Evolutionary conservation across 225 moss, liverwort and hornwort species (phyloP), one percentile per base, ranked within the genome.

Genomic region (Sphagnum contortum): DNA sequence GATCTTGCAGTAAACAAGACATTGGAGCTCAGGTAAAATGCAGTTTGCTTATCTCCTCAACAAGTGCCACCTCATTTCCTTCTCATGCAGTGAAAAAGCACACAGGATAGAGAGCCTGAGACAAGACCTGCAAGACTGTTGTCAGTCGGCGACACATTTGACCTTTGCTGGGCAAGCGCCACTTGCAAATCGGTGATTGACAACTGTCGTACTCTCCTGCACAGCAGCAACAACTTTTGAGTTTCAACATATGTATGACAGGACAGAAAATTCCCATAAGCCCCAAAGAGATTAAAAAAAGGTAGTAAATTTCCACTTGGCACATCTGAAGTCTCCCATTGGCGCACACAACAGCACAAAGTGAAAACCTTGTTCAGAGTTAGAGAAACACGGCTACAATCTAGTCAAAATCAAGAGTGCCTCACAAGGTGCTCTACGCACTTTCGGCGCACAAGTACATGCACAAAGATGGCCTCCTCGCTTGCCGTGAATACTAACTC

Each of bases 381-480:
- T 52, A 52, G 7, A 52, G 52, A 52, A 52, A 6, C 52, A 52
- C 2, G 2, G 9, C 52, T 52, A 9, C 52, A 52, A 52, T 6
- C 82, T 76, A 75, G 79, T 77, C 79, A 48, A 68, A 75, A 79
- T 78, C 52, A 74, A 79, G 83, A 77, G 75, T 80, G 85, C 69
- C 70, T 75, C 81, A 73, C 84, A 78, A 75, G 77, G 69, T 80
- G 74, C 66, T 79, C 85, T 84, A 91, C 98, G 82, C 87, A 98
- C 98, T 98, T 98, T 80, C 90, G 85, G 75, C 98, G 89, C 77
- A 98, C 83, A 57, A 98, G 70, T 64, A 88, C 93, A 73, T 98
- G 98, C 70, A 98, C 85, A 80, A 83, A 98, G 76, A 98, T 80
- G 70, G 93, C 89, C 73, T 98, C 98, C 71, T 98, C 93, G 82